These are phyloP conservation scores for Penstemon eatonii DNA, from an alignment of 257 asterid genomes.

Conservation along the genomic window DNA sequence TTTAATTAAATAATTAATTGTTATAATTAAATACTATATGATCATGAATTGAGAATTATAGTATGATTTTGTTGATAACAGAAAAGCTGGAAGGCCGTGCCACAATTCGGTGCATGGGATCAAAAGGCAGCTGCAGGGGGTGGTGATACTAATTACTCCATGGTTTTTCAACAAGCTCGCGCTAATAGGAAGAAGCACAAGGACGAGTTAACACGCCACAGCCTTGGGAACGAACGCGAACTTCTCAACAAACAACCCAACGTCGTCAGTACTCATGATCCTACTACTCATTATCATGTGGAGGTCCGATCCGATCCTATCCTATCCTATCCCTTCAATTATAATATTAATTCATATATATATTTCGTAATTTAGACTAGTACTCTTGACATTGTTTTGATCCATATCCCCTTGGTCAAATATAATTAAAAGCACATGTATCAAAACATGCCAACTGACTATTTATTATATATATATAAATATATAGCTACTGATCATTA, in stretches of 20 bases:
- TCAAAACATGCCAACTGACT: constrained; percentile 8
- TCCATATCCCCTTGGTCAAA: constrained; percentile 41
- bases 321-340: no score
- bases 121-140: constrained; percentile 25
- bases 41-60: no score
- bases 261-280: neutral
- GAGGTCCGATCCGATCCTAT: constrained; percentile 24
- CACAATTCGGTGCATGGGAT: constrained; percentile 66
- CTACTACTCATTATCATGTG: constrained; percentile 6
- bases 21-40: no score
- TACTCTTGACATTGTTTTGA: constrained; percentile 24
- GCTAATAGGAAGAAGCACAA: constrained; percentile 46
- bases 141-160: constrained; percentile 43
- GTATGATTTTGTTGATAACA: neutral
- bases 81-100: constrained; percentile 43
- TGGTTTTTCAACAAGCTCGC: constrained; percentile 50
- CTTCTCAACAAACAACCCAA: constrained; percentile 24
- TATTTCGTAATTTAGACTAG: neutral
- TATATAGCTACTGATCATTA: no score
- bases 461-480: neutral
- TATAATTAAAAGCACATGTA: constrained; percentile 28
- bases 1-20: no score
- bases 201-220: constrained; percentile 28
- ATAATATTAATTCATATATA: neutral
- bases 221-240: constrained; percentile 47